Evolutionary conservation across 2,329 filamentous ascomycete species (phyloP).

Genomic region (Shiraia sp.): DNA sequence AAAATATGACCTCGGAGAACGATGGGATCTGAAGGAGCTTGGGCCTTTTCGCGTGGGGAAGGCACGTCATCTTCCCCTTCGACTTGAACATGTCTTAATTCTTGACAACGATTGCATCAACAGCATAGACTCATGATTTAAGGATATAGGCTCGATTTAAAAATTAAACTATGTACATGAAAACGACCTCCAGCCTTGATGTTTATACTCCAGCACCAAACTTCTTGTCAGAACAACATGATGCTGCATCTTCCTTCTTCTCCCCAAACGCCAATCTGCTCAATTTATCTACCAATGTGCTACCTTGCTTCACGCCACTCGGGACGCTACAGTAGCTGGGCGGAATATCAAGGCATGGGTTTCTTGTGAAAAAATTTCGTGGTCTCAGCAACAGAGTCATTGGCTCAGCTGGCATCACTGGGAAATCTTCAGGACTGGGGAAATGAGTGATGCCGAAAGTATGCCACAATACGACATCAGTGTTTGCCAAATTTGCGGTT

Average conservation of each 20-base stretch:
- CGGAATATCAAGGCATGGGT: constrained; percentile 79
- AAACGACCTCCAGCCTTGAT: background rate
- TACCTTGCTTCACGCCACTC: constrained; percentile 63
- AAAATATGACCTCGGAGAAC: too few relatives aligned
- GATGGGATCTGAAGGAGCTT: constrained; percentile 9
- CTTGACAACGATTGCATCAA: too few relatives aligned
- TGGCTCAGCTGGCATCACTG: constrained; percentile 81
- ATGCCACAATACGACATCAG: constrained; percentile 89
- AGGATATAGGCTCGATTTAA: background rate
- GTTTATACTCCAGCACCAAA: constrained; percentile 22
- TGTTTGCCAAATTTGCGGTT: constrained; percentile 71
- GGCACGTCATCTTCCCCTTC: background rate
- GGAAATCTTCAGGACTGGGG: constrained; percentile 87
- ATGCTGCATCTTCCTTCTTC: constrained; percentile 26
- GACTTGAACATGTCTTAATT: too few relatives aligned
- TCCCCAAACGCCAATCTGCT: constrained; percentile 54
- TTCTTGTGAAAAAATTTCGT: constrained; percentile 79
- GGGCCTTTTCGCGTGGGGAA: constrained; percentile 10
- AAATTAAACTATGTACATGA: too few relatives aligned
- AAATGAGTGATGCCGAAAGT: constrained; percentile 92
- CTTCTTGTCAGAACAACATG: constrained; percentile 22
- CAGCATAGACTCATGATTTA: background rate
- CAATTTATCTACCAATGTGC: constrained; percentile 53
- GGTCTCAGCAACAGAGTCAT: constrained; percentile 80
- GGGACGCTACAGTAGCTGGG: constrained; percentile 75